These are phyloP conservation scores for Beverwykella pulmonaria DNA, from an alignment of 495 filamentous ascomycete genomes.

Conservation along the genomic window DNA sequence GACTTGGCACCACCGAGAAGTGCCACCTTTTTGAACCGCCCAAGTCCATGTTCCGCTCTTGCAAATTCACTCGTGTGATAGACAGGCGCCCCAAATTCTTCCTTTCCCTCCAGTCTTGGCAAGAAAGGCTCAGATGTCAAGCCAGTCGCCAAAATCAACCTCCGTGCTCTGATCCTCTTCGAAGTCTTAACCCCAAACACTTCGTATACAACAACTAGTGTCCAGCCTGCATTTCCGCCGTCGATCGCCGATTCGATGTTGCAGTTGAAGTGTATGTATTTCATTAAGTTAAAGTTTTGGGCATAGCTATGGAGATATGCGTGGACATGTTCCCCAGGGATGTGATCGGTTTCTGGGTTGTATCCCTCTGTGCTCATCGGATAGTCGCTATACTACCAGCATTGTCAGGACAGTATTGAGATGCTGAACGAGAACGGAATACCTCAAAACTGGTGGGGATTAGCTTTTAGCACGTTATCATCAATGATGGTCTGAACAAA, in stretches of 20 bases:
- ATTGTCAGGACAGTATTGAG: background rate
- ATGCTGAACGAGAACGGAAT: background rate
- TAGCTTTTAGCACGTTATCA: background rate
- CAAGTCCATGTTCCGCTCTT: conserved; percentile 45
- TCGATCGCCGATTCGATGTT: conserved; percentile 22
- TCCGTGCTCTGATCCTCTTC: conserved; percentile 52
- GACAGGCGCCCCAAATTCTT: conserved; percentile 59
- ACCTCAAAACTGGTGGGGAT: conserved; percentile 18
- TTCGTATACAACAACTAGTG: background rate
- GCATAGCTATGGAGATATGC: conserved; percentile 28
- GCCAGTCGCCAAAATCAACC: conserved; percentile 72
- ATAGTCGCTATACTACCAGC: conserved; percentile 30
- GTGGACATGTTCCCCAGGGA: conserved; percentile 33
- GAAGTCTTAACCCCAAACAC: too few species aligned
- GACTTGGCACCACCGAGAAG: conserved; percentile 76
- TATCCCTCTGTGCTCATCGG: conserved; percentile 35
- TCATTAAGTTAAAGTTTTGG: conserved; percentile 18
- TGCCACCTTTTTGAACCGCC: conserved; percentile 50
- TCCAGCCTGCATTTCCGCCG: conserved; percentile 27
- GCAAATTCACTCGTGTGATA: conserved; percentile 66
- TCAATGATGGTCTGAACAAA: conserved; percentile 6
- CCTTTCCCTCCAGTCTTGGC: conserved; percentile 54
- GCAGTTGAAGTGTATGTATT: conserved; percentile 24
- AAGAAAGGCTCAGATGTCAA: conserved; percentile 65
- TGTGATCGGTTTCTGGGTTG: conserved; percentile 18